Base-by-base conservation (phyloP, 179 eudicot genomes). In the Nepenthes alata region DNA sequence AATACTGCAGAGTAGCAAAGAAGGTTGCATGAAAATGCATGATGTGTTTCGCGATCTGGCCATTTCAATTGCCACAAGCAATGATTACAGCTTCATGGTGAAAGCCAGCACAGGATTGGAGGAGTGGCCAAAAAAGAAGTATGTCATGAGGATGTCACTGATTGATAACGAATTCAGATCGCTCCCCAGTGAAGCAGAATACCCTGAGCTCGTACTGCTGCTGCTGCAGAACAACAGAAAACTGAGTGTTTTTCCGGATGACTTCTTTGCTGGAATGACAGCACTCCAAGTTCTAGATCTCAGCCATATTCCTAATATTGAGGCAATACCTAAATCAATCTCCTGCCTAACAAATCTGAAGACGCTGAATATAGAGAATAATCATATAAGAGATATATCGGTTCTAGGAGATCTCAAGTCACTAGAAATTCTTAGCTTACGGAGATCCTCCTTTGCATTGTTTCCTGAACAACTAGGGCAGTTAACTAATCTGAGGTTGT, bases 81-180 rank as follows among this genome's bases (percentile, higher is more conserved):
- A 77, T 50, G 75, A 73, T 51, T 68, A 67, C 47, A 53, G 75
- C 14, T 73, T 67, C 67, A 77, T 73, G 81, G 81, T 73, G 58
- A 63, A 67, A 64, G 74, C 74, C 10, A 61, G 78, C 14, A 41
- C 61, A 36, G 69, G 77, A 15, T 44, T 73, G 67, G 53, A 39
- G 74, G 65, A 63, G 37, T 73, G 72, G 73, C 73, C 78, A 6
- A 38, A 53, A 12, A 66, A 60, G 49, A 54, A 66, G 38, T 70
- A 70, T 59, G 78, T 58, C 38, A 70, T 74, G 78, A 70, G 74
- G 54, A 61, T 74, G 71, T 74, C 78, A 1, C 52, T 74, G 71
- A 74, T 70, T 10, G 44, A 61, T 49, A 69, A 74, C 11, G 68
- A 74, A 47, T 60, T 74, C 39, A 57, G 53, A 1, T 16, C 4